Base-by-base conservation (phyloP, 176 grass and related monocot genomes). In the Melocanna baccifera region DNA sequence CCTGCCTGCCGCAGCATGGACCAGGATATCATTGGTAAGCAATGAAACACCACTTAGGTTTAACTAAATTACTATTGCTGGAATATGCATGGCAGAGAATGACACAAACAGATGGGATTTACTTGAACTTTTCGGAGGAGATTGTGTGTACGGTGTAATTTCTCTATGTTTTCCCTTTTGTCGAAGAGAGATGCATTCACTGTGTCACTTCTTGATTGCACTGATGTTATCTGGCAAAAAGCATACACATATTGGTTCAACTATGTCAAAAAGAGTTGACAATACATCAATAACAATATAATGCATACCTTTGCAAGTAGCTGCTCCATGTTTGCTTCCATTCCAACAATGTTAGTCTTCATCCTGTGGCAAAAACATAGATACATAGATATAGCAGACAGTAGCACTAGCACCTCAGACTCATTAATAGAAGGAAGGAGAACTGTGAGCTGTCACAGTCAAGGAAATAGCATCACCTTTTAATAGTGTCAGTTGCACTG, bases 81-180 rank as follows among this genome's bases (percentile, higher is more conserved):
- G 15, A 76, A 71, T 71, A 12, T 51, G 67, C 18, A 78, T 78
- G 65, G 25, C 2, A 18, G 64, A 67, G 11, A 82, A 67, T 71
- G 67, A 66, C 51, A 77, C 48, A 72, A 88, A 75, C 42, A 80
- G 13, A 83, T 62, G 84, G 37, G 47, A 29, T 74, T 84, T 96
- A 99, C 96, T 89, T 99, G 96, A 91, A 99, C 96, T 95, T 99
- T 99, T 56, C 93, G 88, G 22, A 99, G 93, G 67, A 99, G 93
- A 89, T 96, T 99, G 63, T 88, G 87, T 89, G 93, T 99, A 45
- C 96, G 90, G 48, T 99, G 96, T 87, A 99, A 85, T 90, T 99
- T 99, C 86, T 99, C 96, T 83, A 99, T 94, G 78, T 92, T 94
- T 85, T 94, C 96, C 75, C 96, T 94, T 86, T 99, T 99, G 84